phyloP scores from a whole-genome alignment of 495 filamentous ascomycete genomes.

The Cercophora newfieldiana region DNA sequence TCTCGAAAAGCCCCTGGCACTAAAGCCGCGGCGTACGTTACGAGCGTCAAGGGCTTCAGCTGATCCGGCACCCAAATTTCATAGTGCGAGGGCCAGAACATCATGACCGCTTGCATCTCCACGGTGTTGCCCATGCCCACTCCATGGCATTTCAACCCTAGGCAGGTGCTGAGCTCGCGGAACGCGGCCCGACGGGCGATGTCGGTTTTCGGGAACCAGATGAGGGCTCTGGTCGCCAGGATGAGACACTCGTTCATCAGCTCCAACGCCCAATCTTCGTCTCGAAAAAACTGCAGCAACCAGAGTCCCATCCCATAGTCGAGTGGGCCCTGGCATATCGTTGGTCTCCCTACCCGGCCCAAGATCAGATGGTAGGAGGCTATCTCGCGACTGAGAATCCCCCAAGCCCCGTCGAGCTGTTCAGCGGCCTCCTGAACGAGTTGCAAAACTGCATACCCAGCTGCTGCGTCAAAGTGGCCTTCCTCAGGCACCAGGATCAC shows the following conservation, averaged over 20 bases:
- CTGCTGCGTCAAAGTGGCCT: slow-evolving; percentile 63
- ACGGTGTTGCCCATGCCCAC: slow-evolving; percentile 41
- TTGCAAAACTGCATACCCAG: slow-evolving; percentile 59
- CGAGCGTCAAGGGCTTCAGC: slow-evolving; percentile 58
- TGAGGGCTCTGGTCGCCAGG: slow-evolving; percentile 35
- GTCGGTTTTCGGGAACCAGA: not conserved
- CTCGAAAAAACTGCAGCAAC: slow-evolving; percentile 59
- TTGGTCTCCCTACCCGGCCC: slow-evolving; percentile 48
- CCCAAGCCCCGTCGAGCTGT: slow-evolving; percentile 21
- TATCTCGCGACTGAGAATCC: slow-evolving; percentile 54
- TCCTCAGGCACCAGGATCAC: slow-evolving; percentile 53
- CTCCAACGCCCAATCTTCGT: slow-evolving; percentile 51
- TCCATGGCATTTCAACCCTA: slow-evolving; percentile 59
- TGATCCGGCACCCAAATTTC: slow-evolving; percentile 46
- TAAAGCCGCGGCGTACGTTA: slow-evolving; percentile 67
- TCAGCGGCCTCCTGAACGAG: slow-evolving; percentile 52
- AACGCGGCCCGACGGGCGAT: slow-evolving; percentile 55
- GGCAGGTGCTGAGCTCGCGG: slow-evolving; percentile 61
- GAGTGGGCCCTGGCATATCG: slow-evolving; percentile 54
- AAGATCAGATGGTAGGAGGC: slow-evolving; percentile 60
- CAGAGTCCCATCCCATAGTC: slow-evolving; percentile 69
- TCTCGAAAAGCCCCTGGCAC: slow-evolving; percentile 50
- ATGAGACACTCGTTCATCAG: slow-evolving; percentile 32
- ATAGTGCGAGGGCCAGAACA: slow-evolving; percentile 52
- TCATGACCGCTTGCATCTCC: slow-evolving; percentile 49